These are phyloP conservation scores for Boletus sp. DNA, from an alignment of 1,284 basidiomycete species.

Conservation along the genomic window DNA sequence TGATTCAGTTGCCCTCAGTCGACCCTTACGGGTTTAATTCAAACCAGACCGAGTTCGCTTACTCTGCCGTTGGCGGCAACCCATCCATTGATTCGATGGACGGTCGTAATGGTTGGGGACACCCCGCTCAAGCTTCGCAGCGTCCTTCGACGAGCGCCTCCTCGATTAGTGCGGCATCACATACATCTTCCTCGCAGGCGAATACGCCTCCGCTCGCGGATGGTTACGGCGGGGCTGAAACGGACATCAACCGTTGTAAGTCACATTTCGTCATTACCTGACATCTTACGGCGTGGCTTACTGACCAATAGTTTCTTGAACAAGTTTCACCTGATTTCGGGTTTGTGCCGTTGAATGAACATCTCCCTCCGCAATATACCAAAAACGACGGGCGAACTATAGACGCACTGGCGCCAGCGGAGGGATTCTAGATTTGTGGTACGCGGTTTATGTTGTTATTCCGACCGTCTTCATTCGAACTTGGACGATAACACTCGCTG, in stretches of 20 bases:
- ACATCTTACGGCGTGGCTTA: constrained; percentile 30
- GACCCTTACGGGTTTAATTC: constrained; percentile 63
- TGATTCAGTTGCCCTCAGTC: constrained; percentile 70
- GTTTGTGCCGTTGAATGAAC: constrained; percentile 72
- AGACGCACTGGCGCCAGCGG: constrained; percentile 25
- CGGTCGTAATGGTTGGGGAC: constrained; percentile 44
- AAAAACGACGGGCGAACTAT: constrained; percentile 55
- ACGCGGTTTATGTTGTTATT: constrained; percentile 27
- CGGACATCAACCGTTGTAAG: constrained; percentile 78
- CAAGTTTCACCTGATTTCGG: constrained; percentile 77
- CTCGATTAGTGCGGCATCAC: constrained; percentile 65
- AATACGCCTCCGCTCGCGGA: constrained; percentile 72
- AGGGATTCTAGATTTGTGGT: constrained; percentile 31
- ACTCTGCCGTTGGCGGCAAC: constrained; percentile 53
- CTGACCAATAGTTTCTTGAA: constrained; percentile 34
- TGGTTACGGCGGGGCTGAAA: constrained; percentile 54
- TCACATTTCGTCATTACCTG: constrained; percentile 30
- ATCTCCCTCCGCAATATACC: constrained; percentile 61
- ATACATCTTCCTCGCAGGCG: constrained; percentile 70
- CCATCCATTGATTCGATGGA: constrained; percentile 47
- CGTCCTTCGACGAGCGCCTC: constrained; percentile 73
- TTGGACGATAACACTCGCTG: constrained; percentile 31
- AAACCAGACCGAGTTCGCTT: constrained; percentile 72
- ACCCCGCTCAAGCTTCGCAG: constrained; percentile 30
- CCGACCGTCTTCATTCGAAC: constrained; percentile 35